Base-by-base conservation (phyloP, 2,329 filamentous ascomycete species). In the Acrodontium crateriforme region DNA sequence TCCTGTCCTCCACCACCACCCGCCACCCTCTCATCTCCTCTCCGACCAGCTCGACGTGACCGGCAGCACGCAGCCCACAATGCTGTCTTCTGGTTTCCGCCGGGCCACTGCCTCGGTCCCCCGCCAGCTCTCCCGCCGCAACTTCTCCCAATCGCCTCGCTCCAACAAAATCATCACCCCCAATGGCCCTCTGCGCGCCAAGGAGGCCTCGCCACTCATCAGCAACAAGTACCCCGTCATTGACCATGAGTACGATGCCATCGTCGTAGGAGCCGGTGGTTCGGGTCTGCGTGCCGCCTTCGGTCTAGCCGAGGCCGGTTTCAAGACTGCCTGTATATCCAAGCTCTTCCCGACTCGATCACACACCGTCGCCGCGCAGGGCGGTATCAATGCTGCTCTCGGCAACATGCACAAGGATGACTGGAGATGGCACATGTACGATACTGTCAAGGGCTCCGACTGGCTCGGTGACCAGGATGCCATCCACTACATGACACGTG, bases 351-450 rank as follows among this genome's bases (percentile, higher is more conserved):
- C 81, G 27, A 89, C 81, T 28, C 69, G 81, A 67, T 78, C 71
- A 55, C 81, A 89, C 60, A 89, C 81, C 6, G 81, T 89, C 46
- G 81, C 81, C 33, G 63, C 63, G 9, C 63, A 67, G 49, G 81
- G 81, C 53, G 81, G 81, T 51, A 87, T 89, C 67, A 89, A 89
- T 56, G 81, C 81, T 31, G 81, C 81, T 28, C 68, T 89, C 31
- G 81, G 81, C 52, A 93, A 92, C 65, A 94, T 94, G 85, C 84
- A 93, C 69, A 74, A 87, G 66, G 85, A 94, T 52, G 84, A 94
- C 64, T 94, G 85, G 85, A 76, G 84, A 67, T 94, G 85, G 85
- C 85, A 94, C 64, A 94, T 94, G 85, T 94, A 94, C 67, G 85
- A 94, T 59, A 94, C 85, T 23, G 85, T 94, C 55, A 94, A 94